Conservation (phyloP, 352 stramenopile species). For the Phytophthora chlamydospora region DNA sequence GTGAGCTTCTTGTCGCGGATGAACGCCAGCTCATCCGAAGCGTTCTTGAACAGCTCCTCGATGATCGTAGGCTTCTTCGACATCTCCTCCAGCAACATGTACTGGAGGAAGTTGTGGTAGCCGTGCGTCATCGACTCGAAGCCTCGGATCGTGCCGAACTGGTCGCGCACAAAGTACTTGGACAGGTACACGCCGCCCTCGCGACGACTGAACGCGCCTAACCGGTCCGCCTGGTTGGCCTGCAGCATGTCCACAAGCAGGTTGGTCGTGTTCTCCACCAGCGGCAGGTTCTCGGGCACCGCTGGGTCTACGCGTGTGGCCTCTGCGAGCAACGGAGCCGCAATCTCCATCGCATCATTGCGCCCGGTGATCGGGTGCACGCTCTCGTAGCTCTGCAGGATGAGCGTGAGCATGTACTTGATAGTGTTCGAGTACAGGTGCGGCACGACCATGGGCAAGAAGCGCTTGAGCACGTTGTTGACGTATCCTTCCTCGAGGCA, state of each 20-base stretch:
- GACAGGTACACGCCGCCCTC: conserved; percentile 85
- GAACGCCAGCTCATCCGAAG: conserved; percentile 63
- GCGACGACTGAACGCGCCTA: conserved; percentile 81
- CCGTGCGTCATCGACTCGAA: conserved; percentile 89
- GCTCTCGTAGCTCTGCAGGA: conserved; percentile 89
- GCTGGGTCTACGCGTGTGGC: conserved; percentile 52
- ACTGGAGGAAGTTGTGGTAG: conserved; percentile 92
- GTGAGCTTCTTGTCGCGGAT: conserved; percentile 50
- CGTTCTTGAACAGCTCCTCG: conserved; percentile 72
- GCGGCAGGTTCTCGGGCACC: conserved; percentile 46
- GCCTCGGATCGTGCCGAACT: conserved; percentile 88
- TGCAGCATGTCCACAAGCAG: conserved; percentile 88
- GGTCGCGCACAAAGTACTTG: conserved; percentile 90
- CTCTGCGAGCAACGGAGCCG: conserved; percentile 60
- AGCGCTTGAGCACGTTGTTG: conserved; percentile 77
- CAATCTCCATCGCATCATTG: conserved; percentile 89
- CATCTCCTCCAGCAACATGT: conserved; percentile 87
- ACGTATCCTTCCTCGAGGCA: conserved; percentile 89
- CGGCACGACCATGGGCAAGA: conserved; percentile 76
- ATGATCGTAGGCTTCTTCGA: conserved; percentile 76
- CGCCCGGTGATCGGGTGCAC: conserved; percentile 87
- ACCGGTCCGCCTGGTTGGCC: conserved; percentile 84
- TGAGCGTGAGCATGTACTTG: conserved; percentile 91
- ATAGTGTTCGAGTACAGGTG: conserved; percentile 90
- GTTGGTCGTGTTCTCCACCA: conserved; percentile 81